Evolutionary conservation across 2,329 filamentous ascomycete genomes (phyloP), one percentile per base, ranked within the genome.

Genomic region (Aspergillus sp.): DNA sequence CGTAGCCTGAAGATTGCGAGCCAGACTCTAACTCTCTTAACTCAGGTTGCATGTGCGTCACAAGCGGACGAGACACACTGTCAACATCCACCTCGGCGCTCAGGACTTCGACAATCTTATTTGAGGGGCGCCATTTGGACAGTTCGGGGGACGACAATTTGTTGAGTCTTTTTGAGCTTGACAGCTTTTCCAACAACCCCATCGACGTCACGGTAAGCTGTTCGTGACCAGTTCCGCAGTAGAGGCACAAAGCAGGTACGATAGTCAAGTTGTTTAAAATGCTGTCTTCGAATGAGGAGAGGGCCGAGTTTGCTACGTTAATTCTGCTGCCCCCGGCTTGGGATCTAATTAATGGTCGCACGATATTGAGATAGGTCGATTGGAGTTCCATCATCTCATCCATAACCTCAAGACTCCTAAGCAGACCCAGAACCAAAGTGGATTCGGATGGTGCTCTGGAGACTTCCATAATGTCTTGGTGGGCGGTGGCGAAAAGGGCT

Each of bases 281-380:
- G 6, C 88, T 90, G 61, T 98, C 94, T 63, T 97, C 91, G 59
- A 98, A 91, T 0, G 86, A 90, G n/a, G 86, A 78, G 56, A 91
- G 86, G 0, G 88, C 83, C 5, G 85, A 80, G 57, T 87, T 89
- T 0, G 85, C 79, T 19, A 93, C 84, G 3, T 80, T 77, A 7
- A 75, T 71, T 23, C 79, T 75, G 44, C 81, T 78, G 43, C 78
- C 73, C 23, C 76, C 78, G 17, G 80, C 72, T 48, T 88, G 81
- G 30, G 78, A 75, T 62, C 86, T 88, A 56, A 95, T 76, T 9
- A 88, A 69, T 2, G 90, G 89, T 46, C 86, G 82, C 13, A 97
- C 86, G 45, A 98, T 82, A 61, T 97, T 85, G 38, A 94, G 78
- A 63, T 95, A 98, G 0, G 91, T 97, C 13, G 89, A 81, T 63